Evolutionary conservation across 176 grass and related monocot species (phyloP).

Genomic region (Paspalum vaginatum): DNA sequence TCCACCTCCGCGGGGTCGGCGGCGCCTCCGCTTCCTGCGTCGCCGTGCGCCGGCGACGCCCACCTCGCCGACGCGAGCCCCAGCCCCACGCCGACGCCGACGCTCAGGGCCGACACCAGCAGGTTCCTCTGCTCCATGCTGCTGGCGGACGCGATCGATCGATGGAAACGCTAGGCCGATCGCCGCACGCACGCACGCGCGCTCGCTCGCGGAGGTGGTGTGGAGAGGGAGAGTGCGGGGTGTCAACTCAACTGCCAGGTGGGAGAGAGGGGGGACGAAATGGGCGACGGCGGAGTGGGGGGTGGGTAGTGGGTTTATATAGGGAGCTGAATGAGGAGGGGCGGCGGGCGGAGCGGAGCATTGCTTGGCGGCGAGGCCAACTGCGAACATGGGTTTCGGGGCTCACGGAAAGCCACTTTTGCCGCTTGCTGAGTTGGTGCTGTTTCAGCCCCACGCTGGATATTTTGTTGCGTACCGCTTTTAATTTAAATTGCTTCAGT

Average conservation of each 20-base stretch:
- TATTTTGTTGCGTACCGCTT: constrained; percentile 5
- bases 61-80: constrained; percentile 65
- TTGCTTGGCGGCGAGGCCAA: constrained; percentile 36
- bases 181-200: background rate
- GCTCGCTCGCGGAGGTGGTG: background rate
- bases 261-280: background rate
- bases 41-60: constrained; percentile 31
- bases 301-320: constrained; percentile 43
- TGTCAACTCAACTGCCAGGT: background rate
- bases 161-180: background rate
- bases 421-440: constrained; percentile 16
- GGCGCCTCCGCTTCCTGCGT: background rate
- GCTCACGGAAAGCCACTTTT: background rate
- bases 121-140: constrained; percentile 92
- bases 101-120: constrained; percentile 77
- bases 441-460: constrained; percentile 14
- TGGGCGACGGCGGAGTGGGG: constrained; percentile 37
- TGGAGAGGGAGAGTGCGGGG: background rate
- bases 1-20: constrained; percentile 52
- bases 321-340: background rate
- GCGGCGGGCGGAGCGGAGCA: background rate
- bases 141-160: background rate
- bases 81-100: constrained; percentile 89
- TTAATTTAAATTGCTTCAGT: background rate
- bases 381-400: constrained; percentile 31